A percentile compares a stretch with the other conserved stretches of the same genome.
These are phyloP conservation scores for Phytophthora fragariaefolia DNA, from an alignment of 352 stramenopile species.

Conservation along the genomic window DNA sequence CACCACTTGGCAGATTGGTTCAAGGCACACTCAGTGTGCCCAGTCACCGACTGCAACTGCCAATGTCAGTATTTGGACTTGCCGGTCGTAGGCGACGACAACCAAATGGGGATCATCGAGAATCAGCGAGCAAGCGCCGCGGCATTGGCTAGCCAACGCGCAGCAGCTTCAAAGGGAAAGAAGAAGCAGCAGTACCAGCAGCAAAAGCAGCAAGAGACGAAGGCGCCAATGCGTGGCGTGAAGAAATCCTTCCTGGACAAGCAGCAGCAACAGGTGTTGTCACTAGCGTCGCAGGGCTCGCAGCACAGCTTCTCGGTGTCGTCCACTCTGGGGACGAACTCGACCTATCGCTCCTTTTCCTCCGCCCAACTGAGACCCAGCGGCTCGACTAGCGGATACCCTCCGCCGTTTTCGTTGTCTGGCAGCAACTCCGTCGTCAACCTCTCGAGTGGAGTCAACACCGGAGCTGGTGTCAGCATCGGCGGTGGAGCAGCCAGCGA, in stretches of 20 bases:
- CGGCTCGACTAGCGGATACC: constrained; percentile 31
- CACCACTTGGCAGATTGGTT: constrained; percentile 96
- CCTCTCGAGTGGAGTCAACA: constrained; percentile 17
- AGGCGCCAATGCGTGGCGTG: constrained; percentile 21
- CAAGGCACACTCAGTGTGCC: constrained; percentile 86
- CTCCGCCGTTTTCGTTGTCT: constrained; percentile 48
- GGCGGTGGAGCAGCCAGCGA: constrained; percentile 29
- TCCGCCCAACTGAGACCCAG: constrained; percentile 44
- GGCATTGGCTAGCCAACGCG: constrained; percentile 32
- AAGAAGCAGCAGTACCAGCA: constrained; percentile 37
- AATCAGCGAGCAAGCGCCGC: constrained; percentile 40
- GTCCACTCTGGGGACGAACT: constrained; percentile 37
- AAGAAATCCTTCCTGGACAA: constrained; percentile 42
- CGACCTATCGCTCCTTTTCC: constrained; percentile 38
- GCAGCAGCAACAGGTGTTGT: constrained; percentile 30
- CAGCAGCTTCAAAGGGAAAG: constrained; percentile 33
- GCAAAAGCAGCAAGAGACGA: constrained; percentile 32
- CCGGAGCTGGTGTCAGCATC: constrained; percentile 22
- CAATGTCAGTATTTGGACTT: constrained; percentile 86
- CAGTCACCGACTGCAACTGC: constrained; percentile 95
- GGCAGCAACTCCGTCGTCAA: constrained; percentile 41
- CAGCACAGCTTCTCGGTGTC: constrained; percentile 48
- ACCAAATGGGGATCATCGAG: constrained; percentile 51
- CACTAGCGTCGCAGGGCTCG: constrained; percentile 27
- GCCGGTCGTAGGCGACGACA: constrained; percentile 62